Conservation (phyloP, 1,284 basidiomycete species). For the Ceratobasidium sp. region DNA sequence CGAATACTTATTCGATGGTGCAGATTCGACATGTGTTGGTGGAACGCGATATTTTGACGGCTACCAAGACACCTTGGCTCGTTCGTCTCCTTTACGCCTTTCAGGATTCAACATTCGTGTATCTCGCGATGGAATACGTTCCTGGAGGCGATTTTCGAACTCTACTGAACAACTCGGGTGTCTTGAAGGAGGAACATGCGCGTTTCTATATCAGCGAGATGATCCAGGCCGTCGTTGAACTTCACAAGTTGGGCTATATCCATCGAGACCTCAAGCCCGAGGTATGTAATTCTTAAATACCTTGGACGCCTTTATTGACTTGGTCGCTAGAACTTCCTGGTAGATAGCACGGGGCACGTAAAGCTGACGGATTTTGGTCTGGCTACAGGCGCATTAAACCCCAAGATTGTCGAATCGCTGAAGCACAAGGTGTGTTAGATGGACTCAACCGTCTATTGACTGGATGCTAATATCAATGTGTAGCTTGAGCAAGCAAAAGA, state of each 20-base stretch:
- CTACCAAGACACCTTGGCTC: constrained; percentile 96
- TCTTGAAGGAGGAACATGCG: constrained; percentile 95
- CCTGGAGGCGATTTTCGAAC: constrained; percentile 97
- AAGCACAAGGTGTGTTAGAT: constrained; percentile 81
- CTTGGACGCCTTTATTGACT: neutral
- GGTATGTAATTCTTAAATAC: constrained; percentile 61
- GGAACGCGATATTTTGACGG: constrained; percentile 96
- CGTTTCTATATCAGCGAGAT: constrained; percentile 96
- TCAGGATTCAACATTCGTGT: constrained; percentile 89
- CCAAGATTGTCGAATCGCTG: constrained; percentile 93
- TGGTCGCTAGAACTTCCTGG: constrained; percentile 90
- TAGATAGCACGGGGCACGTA: constrained; percentile 96
- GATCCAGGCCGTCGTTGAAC: constrained; percentile 90
- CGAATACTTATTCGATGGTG: constrained; percentile 37
- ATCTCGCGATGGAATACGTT: constrained; percentile 98
- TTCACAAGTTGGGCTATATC: constrained; percentile 96
- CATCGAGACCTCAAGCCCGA: constrained; percentile 99
- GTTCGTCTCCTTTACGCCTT: constrained; percentile 94
- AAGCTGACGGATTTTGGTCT: constrained; percentile 99
- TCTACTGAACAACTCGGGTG: constrained; percentile 94
- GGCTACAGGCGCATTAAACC: constrained; percentile 96
- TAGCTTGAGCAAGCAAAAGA: constrained; percentile 98
- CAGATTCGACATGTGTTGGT: constrained; percentile 94
- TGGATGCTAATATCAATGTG: neutral
- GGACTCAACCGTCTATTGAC: constrained; percentile 13